Conservation (phyloP, 2,329 filamentous ascomycete species). For the Trichoderma polysporum region DNA sequence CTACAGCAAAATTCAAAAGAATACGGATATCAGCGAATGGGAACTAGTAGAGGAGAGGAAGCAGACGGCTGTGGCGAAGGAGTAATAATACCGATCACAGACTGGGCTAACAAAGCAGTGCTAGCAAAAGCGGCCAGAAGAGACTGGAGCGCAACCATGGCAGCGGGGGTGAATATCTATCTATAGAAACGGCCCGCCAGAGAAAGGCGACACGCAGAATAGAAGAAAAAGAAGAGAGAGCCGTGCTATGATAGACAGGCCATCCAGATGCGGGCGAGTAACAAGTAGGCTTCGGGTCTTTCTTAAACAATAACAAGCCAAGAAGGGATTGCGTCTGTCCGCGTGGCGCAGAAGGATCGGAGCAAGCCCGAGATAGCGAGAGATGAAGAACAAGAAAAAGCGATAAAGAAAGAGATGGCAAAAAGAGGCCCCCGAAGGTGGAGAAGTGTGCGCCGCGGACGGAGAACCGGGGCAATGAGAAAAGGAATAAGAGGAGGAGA, state of each 20-base stretch:
- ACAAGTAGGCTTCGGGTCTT: neutral
- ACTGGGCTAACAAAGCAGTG: constrained; percentile 27
- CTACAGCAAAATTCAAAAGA: constrained; percentile 38
- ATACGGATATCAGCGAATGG: constrained; percentile 29
- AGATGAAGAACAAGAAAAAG: neutral
- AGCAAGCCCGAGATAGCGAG: neutral
- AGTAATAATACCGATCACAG: constrained; percentile 26
- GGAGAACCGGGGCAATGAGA: neutral
- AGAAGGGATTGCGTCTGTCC: constrained; percentile 7
- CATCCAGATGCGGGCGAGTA: constrained; percentile 5
- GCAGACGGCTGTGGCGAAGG: neutral
- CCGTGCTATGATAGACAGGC: constrained; percentile 1
- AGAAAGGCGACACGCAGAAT: constrained; percentile 10
- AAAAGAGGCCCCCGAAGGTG: neutral
- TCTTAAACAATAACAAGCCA: constrained; percentile 1
- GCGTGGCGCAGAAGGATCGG: constrained; percentile 3
- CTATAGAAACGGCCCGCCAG: constrained; percentile 3
- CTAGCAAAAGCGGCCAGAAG: constrained; percentile 28
- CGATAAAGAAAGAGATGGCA: neutral
- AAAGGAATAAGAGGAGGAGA: neutral
- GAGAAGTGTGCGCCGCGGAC: constrained; percentile 4
- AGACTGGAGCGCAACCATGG: constrained; percentile 31
- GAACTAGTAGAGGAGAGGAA: neutral
- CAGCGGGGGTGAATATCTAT: constrained; percentile 1
- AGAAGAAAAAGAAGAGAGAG: neutral